Base-by-base conservation (phyloP, 768 basidiomycete genomes). In the Russula olivacea region DNA sequence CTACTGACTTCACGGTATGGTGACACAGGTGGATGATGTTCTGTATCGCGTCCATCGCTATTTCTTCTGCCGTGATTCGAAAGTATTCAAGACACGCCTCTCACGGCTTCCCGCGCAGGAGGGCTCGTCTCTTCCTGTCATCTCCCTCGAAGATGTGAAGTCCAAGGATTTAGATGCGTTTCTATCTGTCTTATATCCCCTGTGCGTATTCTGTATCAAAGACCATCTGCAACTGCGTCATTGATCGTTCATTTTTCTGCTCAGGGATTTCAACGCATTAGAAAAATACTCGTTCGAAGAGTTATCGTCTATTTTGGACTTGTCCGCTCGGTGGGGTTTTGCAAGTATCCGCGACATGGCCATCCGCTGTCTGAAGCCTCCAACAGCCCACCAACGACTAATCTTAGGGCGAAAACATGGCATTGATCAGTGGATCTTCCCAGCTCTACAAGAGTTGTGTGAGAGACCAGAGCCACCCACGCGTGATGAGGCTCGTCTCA, bases 1-100 rank as follows among this genome's bases (percentile, higher is more conserved):
- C 10, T n/a, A 12, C 51, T 58, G 14, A 64, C 17, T 21, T 40
- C 2, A 36, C 5, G 28, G 32, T 40, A 40, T 40, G 38, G 14
- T 17, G 15, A 12, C n/a, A 28, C 15, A 63, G 61, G 61, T 53
- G 5, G 61, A 63, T 4, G 32, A 34, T 10, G 51, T 43, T 32
- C 57, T 63, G 30, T 66, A 66, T 47, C 43, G 58, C 28, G 65
- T 66, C 28, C 61, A 66, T 47, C 65, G 65, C 36, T 66, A 66
- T 55, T 66, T 63, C 41, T 63, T 66, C 61, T 58, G 45, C 15
- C 65, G 65, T 14, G 62, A 63, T 49, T 63, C 62, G 51, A 59
- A 38, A 21, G 32, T 55, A 34, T 63, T 63, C 43, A 38, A 11
- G 28, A 38, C 34, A 21, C 48, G 57, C 3, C 61, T 62, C 30